These are phyloP conservation scores for Cucumis hystrix DNA, from an alignment of 306 rosid species.

Conservation along the genomic window DNA sequence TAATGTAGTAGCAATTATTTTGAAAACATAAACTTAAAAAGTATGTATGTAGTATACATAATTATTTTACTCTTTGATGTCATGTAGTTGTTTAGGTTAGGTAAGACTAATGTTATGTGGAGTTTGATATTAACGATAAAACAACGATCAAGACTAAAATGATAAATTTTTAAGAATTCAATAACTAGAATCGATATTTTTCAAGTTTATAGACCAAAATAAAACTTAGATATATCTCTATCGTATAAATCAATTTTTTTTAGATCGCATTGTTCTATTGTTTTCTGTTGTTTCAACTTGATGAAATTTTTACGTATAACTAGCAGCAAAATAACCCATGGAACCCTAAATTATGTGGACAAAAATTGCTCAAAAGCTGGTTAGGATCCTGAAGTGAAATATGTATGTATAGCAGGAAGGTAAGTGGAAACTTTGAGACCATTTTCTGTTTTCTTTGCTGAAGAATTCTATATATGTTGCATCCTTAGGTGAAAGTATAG, in stretches of 20 bases:
- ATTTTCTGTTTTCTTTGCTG: neutral
- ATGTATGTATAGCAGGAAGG: constrained; percentile 90
- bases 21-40: too few species aligned
- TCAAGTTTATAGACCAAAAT: neutral
- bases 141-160: neutral
- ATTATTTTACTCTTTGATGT: neutral
- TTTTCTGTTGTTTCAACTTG: neutral
- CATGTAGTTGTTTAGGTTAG: too few species aligned
- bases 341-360: constrained; percentile 41
- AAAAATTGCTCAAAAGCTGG: constrained; percentile 61
- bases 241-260: neutral
- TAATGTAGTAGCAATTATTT: too few species aligned
- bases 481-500: neutral
- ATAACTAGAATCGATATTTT: neutral
- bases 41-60: too few species aligned
- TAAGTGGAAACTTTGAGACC: constrained; percentile 12
- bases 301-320: neutral
- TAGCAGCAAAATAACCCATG: neutral
- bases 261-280: neutral
- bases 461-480: neutral
- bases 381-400: constrained; percentile 57
- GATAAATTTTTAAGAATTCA: neutral
- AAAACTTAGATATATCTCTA: neutral
- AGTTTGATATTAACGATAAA: neutral
- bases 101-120: rapidly evolving